These are phyloP conservation scores for Akanthomyces dipterigenus DNA, from an alignment of 2,329 filamentous ascomycete genomes.

Conservation along the genomic window DNA sequence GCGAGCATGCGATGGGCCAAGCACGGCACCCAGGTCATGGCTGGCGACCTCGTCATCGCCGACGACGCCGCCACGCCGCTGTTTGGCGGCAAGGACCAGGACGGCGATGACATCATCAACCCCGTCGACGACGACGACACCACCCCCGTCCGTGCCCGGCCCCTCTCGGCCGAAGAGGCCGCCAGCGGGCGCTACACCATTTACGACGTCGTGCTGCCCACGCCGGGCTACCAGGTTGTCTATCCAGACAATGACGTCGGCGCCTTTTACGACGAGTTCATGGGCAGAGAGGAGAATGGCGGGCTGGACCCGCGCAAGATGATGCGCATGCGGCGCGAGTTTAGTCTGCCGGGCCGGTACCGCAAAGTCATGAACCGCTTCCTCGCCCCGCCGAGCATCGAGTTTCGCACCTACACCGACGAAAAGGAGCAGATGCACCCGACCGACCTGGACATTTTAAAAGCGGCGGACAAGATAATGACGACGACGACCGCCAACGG, in stretches of 20 bases:
- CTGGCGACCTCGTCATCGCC: conserved; percentile 75
- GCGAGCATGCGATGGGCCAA: conserved; percentile 73
- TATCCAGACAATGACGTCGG: conserved; percentile 82
- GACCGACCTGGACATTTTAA: conserved; percentile 73
- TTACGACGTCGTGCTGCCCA: conserved; percentile 83
- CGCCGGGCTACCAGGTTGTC: conserved; percentile 83
- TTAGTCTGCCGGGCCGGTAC: conserved; percentile 83
- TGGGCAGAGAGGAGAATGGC: conserved; percentile 73
- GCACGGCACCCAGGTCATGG: conserved; percentile 66
- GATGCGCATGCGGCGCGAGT: conserved; percentile 78
- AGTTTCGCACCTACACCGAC: conserved; percentile 62
- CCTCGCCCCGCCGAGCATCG: conserved; percentile 55
- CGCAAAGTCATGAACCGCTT: conserved; percentile 75
- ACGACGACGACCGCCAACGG: no score
- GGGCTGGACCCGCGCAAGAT: conserved; percentile 76
- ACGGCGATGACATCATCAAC: conserved; percentile 41
- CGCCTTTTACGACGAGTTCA: conserved; percentile 79
- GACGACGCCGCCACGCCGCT: conserved; percentile 26
- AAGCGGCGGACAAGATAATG: conserved; percentile 25
- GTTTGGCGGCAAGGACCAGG: conserved; percentile 55
- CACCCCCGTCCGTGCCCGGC: conserved; percentile 52
- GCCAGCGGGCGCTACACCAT: conserved; percentile 70
- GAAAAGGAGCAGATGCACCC: conserved; percentile 79
- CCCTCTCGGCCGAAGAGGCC: conserved; percentile 71
- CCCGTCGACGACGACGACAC: conserved; percentile 34